Conservation (phyloP, 371 early-diverging fungal genomes). For the Mortierella sp. region DNA sequence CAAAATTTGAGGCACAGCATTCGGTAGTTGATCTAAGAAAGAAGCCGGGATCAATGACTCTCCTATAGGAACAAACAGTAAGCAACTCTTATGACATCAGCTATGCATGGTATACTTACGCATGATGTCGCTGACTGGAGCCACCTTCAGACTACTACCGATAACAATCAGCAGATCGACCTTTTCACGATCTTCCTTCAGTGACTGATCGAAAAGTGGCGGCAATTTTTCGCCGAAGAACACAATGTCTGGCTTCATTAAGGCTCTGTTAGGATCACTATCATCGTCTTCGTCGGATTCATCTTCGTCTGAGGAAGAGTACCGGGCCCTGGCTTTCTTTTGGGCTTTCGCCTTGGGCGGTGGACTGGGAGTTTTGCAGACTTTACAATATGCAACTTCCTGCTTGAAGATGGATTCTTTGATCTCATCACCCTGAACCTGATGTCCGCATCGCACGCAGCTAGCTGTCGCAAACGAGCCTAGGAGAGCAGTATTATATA, state of each 20-base stretch:
- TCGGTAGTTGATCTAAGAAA: slow-evolving; percentile 84
- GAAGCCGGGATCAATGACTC: too few species aligned
- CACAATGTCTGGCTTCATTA: slow-evolving; percentile 79
- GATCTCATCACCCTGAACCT: slow-evolving; percentile 82
- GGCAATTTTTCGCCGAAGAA: slow-evolving; percentile 96
- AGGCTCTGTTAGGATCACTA: slow-evolving; percentile 6
- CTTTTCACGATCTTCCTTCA: slow-evolving; percentile 76
- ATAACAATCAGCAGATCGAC: slow-evolving; percentile 95
- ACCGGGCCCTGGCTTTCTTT: slow-evolving; percentile 28
- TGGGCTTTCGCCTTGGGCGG: slow-evolving; percentile 58
- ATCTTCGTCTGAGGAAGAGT: slow-evolving; percentile 4
- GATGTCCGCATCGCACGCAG: slow-evolving; percentile 87
- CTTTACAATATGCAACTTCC: slow-evolving; percentile 67
- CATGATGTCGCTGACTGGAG: slow-evolving; percentile 94
- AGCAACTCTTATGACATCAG: too few species aligned
- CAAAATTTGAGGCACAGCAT: slow-evolving; percentile 86
- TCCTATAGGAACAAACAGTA: too few species aligned
- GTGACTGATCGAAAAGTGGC: slow-evolving; percentile 75
- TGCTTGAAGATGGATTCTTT: slow-evolving; percentile 81
- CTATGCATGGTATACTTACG: slow-evolving; percentile 54
- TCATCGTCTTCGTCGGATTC: slow-evolving; percentile 54
- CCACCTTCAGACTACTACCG: slow-evolving; percentile 94
- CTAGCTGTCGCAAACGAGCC: slow-evolving; percentile 92
- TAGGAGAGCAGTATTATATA: too few species aligned
- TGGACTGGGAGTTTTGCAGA: slow-evolving; percentile 52